Base-by-base conservation (phyloP, 2,329 filamentous ascomycete genomes). In the Zymoseptoria tritici region DNA sequence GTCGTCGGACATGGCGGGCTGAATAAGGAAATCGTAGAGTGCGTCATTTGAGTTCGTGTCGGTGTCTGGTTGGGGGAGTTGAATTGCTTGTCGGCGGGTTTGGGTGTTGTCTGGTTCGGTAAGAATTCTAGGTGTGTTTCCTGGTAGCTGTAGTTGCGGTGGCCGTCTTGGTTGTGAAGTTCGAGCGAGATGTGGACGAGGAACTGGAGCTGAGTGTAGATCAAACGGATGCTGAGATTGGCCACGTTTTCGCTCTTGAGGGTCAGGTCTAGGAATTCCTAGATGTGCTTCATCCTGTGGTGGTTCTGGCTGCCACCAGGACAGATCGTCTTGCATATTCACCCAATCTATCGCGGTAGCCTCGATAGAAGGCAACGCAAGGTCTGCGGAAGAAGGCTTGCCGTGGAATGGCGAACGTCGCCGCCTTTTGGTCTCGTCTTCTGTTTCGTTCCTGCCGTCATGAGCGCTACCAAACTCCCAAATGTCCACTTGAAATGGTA, bases 1-100 rank as follows among this genome's bases (percentile, higher is more conserved):
- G 51, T 57, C 55, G 20, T 60, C 58, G 52, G 57, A 57, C 19
- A 60, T 46, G 26, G 42, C 52, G 20, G 21, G 20, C 26, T 24
- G 52, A 7, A n/a, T 46, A 16, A 46, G 36, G 36, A 46, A 9
- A 9, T 46, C 36, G 36, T n/a, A 46, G 16, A 16, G 36, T 13
- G 24, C 52, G 54, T 49, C 49, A 42, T 56, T 21, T 22, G 2
- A 22, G 19, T 8, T 49, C 9, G n/a, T 16, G 24, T 54, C 13
- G 42, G 49, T 57, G 21, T 52, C 16, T 24, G 50, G 24, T 16
- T 4, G 22, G 22, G 22, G 9, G 52, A 29, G 22, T 31, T 24
- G 21, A 29, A 53, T 11, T 13, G 52, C 26, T n/a, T 53, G 8
- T 53, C 20, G 52, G 11, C 24, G 20, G 8, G 52, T 26, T 19